These are phyloP conservation scores for Striga hermonthica DNA, from an alignment of 305 asterid genomes.

Conservation along the genomic window DNA sequence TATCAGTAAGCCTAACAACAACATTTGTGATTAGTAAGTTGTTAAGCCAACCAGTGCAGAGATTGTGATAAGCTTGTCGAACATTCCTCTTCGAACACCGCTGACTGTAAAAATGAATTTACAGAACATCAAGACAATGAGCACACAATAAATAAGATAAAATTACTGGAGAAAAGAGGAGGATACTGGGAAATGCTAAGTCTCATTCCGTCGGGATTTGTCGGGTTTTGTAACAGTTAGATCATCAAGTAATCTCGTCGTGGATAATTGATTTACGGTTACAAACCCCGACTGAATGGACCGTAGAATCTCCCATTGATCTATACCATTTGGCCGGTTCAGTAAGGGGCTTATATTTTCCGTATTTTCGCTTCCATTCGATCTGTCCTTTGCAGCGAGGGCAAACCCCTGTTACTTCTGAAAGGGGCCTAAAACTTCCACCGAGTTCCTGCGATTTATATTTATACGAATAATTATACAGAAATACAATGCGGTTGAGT, in stretches of 20 bases:
- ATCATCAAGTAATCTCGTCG: too few species aligned
- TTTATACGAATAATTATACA: not conserved
- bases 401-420: slow-evolving; percentile 87
- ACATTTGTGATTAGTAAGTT: not conserved
- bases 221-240: too few species aligned
- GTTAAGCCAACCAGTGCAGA: slow-evolving; percentile 63
- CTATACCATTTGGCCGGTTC: slow-evolving; percentile 86
- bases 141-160: not conserved
- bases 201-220: too few species aligned
- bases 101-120: slow-evolving; percentile 48
- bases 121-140: slow-evolving; percentile 3
- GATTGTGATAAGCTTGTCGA: slow-evolving; percentile 89
- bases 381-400: slow-evolving; percentile 80
- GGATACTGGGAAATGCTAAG: too few species aligned
- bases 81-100: slow-evolving; percentile 89
- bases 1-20: too few species aligned
- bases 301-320: too few species aligned
- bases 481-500: not conserved
- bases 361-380: slow-evolving; percentile 91
- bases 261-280: too few species aligned
- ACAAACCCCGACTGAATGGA: too few species aligned
- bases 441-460: slow-evolving; percentile 64
- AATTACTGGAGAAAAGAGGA: not conserved
- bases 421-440: slow-evolving; percentile 65
- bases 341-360: slow-evolving; percentile 71